Evolutionary conservation across 768 basidiomycete genomes (phyloP).

Genomic region (Collybia mongolica): DNA sequence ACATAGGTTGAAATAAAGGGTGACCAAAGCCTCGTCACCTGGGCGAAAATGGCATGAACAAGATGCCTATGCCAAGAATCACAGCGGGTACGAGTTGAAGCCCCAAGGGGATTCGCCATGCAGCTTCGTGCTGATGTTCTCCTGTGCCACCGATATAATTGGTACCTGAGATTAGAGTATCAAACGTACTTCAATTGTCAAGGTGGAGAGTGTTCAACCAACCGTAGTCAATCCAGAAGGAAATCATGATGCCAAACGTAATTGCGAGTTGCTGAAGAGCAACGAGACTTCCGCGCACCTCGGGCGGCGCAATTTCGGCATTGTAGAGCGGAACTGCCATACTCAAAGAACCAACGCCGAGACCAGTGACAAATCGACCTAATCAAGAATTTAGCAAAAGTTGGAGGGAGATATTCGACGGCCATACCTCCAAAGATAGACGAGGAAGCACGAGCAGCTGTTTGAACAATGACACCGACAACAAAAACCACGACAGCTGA

Average conservation of each 20-base stretch:
- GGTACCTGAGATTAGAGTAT: slow-evolving; percentile 45
- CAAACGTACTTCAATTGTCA: slow-evolving; percentile 30
- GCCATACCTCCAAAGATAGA: slow-evolving; percentile 63
- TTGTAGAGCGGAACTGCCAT: slow-evolving; percentile 87
- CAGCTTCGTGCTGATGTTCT: slow-evolving; percentile 55
- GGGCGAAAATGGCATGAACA: slow-evolving; percentile 82
- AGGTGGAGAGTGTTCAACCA: slow-evolving; percentile 7
- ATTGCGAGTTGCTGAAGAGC: slow-evolving; percentile 83
- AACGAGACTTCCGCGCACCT: slow-evolving; percentile 79
- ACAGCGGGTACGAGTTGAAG: slow-evolving; percentile 76
- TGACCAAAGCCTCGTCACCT: slow-evolving; percentile 34
- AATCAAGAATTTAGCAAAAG: slow-evolving; percentile 13
- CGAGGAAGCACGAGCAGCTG: slow-evolving; percentile 49
- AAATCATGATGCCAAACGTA: slow-evolving; percentile 75
- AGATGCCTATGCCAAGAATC: slow-evolving; percentile 65
- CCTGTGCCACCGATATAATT: slow-evolving; percentile 73
- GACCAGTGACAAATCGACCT: slow-evolving; percentile 75
- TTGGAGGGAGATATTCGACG: not conserved
- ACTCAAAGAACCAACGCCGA: slow-evolving; percentile 78
- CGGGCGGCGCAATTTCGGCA: slow-evolving; percentile 69
- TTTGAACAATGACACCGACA: slow-evolving; percentile 75
- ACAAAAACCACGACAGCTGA: slow-evolving; percentile 61
- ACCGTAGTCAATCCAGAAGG: slow-evolving; percentile 55
- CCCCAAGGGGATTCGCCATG: slow-evolving; percentile 75
- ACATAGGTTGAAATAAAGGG: not conserved